Conservation (phyloP, 495 filamentous ascomycete genomes). For the Entonaema liquescens region DNA sequence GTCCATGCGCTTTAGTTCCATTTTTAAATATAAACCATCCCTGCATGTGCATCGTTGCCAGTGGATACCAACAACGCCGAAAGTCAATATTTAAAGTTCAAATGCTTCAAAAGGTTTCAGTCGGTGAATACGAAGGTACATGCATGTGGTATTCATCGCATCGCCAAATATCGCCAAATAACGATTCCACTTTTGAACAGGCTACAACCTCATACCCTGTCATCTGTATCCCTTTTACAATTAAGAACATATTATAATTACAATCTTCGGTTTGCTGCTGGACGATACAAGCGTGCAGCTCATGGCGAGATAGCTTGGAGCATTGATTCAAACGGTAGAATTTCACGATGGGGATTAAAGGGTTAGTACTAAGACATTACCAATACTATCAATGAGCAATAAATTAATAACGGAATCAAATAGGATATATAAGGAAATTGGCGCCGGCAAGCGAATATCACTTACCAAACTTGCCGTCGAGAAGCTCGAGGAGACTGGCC, state of each 20-base stretch:
- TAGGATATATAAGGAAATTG: constrained; percentile 91
- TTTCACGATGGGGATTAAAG: constrained; percentile 67
- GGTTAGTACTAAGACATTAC: constrained; percentile 48
- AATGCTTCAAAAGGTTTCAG: not conserved
- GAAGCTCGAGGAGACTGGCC: constrained; percentile 71
- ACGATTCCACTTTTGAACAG: not conserved
- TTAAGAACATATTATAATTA: not conserved
- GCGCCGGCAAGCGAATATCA: constrained; percentile 78
- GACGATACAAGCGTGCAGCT: not conserved
- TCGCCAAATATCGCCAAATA: not conserved
- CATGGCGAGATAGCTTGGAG: constrained; percentile 17
- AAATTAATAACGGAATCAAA: constrained; percentile 34
- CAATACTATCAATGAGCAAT: not conserved
- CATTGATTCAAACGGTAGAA: not conserved
- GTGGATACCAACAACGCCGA: constrained; percentile 31
- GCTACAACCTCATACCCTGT: not conserved
- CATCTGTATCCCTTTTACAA: not conserved
- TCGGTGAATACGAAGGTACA: constrained; percentile 3
- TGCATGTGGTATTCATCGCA: not conserved
- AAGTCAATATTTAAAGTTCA: constrained; percentile 34
- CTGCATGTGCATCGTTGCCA: constrained; percentile 24
- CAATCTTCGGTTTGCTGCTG: not conserved
- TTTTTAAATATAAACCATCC: not conserved
- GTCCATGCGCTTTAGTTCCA: not conserved
- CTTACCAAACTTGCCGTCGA: constrained; percentile 83